Evolutionary conservation across 345 rosid genomes (phyloP), one percentile per base, ranked within the genome.

Genomic region (Pistacia vera): DNA sequence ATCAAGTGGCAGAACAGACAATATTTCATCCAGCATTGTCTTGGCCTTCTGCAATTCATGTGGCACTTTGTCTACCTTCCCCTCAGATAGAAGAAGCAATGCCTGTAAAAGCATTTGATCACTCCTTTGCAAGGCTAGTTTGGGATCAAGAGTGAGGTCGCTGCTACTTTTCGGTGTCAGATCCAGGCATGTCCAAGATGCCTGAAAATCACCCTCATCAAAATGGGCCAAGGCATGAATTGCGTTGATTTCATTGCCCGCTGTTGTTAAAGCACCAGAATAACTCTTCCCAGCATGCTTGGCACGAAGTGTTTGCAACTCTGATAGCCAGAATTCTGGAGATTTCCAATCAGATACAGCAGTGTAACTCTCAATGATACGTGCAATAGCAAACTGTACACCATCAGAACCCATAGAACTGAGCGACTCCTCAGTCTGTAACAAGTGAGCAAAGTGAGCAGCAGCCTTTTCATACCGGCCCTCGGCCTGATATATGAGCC

Each of bases 71-170:
- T 91, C 90, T 62, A 68, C 69, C 80, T 89, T 91, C 77, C 98
- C 98, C 77, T 88, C 92, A 63, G 66, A 77, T 59, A 82, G 85
- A 78, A 81, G 87, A 81, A 94, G 90, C 90, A 94, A 78, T 82
- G 97, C 95, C 85, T 91, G 97, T 78, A 94, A 86, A 83, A 94
- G 92, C 98, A 92, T 92, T 86, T 92, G 97, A 78, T 94, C 98
- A 79, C 98, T 92, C 88, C 98, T 91, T 84, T 86, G 94, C 86
- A 92, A 77, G 49, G 97, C 94, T 70, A 94, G 77, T 82, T 85
- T 91, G 75, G 98, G 97, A 80, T 92, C 93, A 86, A 94, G 98
- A 28, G 98, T 83, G 63, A 91, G 91, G 63, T 94, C 97, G 79
- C 83, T 80, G 87, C 97, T 91, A 82, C 91, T 86, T 83, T 94